Base-by-base conservation (phyloP, 345 rosid species). In the Populus pruinosa region DNA sequence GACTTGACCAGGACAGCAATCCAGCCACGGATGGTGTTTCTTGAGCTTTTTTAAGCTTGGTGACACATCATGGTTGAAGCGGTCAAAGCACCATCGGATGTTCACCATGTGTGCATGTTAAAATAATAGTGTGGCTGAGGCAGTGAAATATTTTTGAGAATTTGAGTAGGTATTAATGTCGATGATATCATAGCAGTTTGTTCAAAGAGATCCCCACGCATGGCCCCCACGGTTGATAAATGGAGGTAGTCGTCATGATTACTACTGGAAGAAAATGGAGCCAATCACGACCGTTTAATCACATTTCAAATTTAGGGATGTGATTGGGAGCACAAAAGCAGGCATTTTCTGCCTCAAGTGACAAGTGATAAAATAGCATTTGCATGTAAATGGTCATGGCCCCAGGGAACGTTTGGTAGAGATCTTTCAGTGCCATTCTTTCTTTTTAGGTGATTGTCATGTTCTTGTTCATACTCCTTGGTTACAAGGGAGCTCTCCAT, bases 251-350 rank as follows among this genome's bases (percentile, higher is more conserved):
- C 36, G n/a, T 36, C 49, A 67, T 49, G 18, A 63, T 43, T 74
- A 27, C 62, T 20, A 10, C 31, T 1, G 2, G 35, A 41, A 25
- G 64, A 44, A 25, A 44, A 25, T 21, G 2, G 49, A 75, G 23
- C 39, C 68, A 56, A 69, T 76, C 79, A 61, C 74, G 8, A 41
- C 79, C 69, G 61, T 70, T 18, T 23, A 43, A 20, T 33, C 43
- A 62, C 11, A n/a, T 59, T 43, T 77, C 74, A 41, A 76, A 41
- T 23, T 39, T 44, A 38, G 29, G 18, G 35, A 25, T 33, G 25
- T 44, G 71, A 56, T 21, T 41, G 55, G n/a, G 39, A 7, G 18
- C 47, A 1, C 61, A 16, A n/a, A 11, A 9, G 18, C 61, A 49
- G 33, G 0, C 13, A 21, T 20, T 65, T 43, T 17, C 5, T 75